Evolutionary conservation across 768 basidiomycete genomes (phyloP), one percentile per base, ranked within the genome.

Genomic region (Mycena floridula): DNA sequence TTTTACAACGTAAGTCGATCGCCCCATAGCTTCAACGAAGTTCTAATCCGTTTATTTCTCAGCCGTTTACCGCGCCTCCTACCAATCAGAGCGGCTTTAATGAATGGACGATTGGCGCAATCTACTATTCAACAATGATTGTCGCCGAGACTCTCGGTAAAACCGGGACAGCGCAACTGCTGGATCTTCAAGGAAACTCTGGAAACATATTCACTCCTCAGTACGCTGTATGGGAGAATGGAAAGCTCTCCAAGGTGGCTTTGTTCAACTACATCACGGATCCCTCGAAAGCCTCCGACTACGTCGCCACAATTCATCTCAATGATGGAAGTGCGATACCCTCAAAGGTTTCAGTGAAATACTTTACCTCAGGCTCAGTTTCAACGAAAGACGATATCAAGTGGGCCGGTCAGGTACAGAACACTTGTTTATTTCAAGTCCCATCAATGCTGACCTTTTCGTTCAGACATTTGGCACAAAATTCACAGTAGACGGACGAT

Each of bases 371-470:
- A 12, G 38, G 23, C 3, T 39, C 38, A 22, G 38, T 39, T 3
- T 39, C 38, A 24, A 73, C 78, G 46, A 81, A 77, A 55, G 69
- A 65, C 42, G 80, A 85, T 54, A 77, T 89, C 46, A 82, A 78
- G 0, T 90, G 88, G 86, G 88, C 83, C 3, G 79, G 79, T 5
- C 89, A n/a, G n/a, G n/a, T n/a, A n/a, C n/a, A n/a, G n/a, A n/a
- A n/a, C n/a, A n/a, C n/a, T n/a, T n/a, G 85, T 66, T 82, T 82
- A 37, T 26, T 69, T 16, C 7, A 2, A 40, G 22, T 20, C 37
- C n/a, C 37, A 1, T 23, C 28, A 12, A 24, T 23, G n/a, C n/a
- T n/a, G n/a, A n/a, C n/a, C n/a, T n/a, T n/a, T 51, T n/a, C n/a
- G n/a, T n/a, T n/a, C n/a, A 83, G 76, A 85, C 82, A 0, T 76